Base-by-base conservation (phyloP, 2,329 filamentous ascomycete genomes). In the Hypoxylon sp. region DNA sequence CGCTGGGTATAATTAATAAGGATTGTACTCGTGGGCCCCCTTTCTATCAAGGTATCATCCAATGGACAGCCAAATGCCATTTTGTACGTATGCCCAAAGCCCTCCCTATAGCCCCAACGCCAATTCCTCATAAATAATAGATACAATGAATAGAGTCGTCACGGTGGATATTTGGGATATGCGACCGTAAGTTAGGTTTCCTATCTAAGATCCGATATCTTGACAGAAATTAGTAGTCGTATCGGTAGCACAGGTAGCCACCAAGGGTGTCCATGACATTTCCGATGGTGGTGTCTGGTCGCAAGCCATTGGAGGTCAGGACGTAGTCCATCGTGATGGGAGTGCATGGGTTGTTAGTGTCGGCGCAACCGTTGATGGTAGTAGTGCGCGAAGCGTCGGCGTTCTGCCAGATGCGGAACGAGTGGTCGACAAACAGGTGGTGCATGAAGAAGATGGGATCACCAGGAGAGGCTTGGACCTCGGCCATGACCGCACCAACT, bases 401-500 rank as follows among this genome's bases (percentile, higher is more conserved):
- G 69, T 77, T 76, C 68, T 80, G 77, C 78, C 78, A 80, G 53
- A 74, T 72, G 48, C 75, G 73, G 76, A 76, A 79, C 31, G 71
- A 73, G 69, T 75, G 77, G 72, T 80, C 78, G 67, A 80, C 70
- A 68, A 78, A 80, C 4, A 70, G 37, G 69, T 80, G 77, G 69
- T 79, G 78, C 75, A 79, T 72, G 68, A 77, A 78, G 72, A 79
- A 80, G 52, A 77, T 62, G 1, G 79, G 79, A 65, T 80, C 79
- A 35, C 76, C 75, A 15, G 78, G 76, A 2, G 78, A 79, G 2
- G 75, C 73, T 1, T 77, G 72, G 1, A 80, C 77, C 24, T 78
- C 77, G 0, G 75, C 71, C 79, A 80, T 80, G 61, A 79, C 75
- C 7, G 76, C 78, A 48, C 79, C 79, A 44, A 80, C 70, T 24